Percentiles rank a stretch among this genome's conserved stretches.
These are phyloP conservation scores for Diaporthe amygdali DNA, from an alignment of 2,329 filamentous ascomycete genomes.

Conservation along the genomic window DNA sequence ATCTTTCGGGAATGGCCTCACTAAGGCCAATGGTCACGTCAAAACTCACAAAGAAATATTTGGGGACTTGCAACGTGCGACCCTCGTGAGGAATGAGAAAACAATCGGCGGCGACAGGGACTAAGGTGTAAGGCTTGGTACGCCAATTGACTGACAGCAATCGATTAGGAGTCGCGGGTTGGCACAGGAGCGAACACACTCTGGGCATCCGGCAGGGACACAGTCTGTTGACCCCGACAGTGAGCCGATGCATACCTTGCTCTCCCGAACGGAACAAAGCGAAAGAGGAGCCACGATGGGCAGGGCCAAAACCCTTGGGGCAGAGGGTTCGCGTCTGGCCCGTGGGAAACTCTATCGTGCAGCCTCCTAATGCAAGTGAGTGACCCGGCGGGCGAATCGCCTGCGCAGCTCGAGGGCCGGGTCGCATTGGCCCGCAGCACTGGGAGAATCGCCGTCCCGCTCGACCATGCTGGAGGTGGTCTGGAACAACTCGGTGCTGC, in stretches of 20 bases:
- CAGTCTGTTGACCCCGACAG: background rate
- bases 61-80: background rate
- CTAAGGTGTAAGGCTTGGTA: background rate
- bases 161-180: background rate
- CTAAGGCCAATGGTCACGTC: background rate
- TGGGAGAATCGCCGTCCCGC: background rate
- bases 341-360: constrained; percentile 15
- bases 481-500: background rate
- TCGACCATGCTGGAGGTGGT: background rate
- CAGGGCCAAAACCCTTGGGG: background rate
- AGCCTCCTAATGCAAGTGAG: constrained; percentile 20
- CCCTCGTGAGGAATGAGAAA: background rate
- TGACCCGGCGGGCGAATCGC: constrained; percentile 20
- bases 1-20: constrained; percentile 18
- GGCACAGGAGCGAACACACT: background rate
- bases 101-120: background rate
- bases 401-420: constrained; percentile 4
- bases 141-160: background rate
- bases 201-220: background rate
- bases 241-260: background rate
- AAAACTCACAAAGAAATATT: background rate
- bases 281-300: background rate
- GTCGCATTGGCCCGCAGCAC: constrained; percentile 19
- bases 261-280: background rate
- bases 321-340: background rate